Base-by-base conservation (phyloP, 1,284 basidiomycete species). In the Microstroma glucosiphilum region DNA sequence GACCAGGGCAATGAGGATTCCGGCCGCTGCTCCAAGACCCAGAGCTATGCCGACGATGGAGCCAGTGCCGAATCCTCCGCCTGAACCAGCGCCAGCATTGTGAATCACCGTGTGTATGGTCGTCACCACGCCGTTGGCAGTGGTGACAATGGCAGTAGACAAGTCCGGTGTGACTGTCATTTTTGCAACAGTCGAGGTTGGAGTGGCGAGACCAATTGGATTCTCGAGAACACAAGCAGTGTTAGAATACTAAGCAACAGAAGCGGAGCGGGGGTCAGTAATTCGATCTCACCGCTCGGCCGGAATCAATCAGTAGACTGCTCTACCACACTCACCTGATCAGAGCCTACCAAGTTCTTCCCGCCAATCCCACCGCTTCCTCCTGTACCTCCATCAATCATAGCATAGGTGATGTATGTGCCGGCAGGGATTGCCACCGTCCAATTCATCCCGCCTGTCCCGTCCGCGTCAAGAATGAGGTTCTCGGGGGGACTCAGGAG, bases 81-180 rank as follows among this genome's bases (percentile, higher is more conserved):
- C 59, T 13, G 41, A 46, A 19, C 67, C 67, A 41, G 66, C 62
- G 26, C 59, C 62, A 49, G 69, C 64, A 17, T 68, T 70, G 60
- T 70, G 62, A 19, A 70, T 56, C 7, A 69, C 63, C 9, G 66
- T 66, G 21, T 67, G 62, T 6, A 69, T 68, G 51, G 60, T 62
- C 0, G 70, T 64, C 13, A 64, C 55, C 40, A 62, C 65, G n/a
- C 61, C 61, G 41, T 66, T 59, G 25, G 40, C 59, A 2, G 70
- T 74, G 12, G 69, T 69, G 9, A 69, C 60, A 17, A 72, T 48
- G 9, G 63, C 62, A 15, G 64, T 63, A 25, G 66, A 68, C 21
- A 62, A 67, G 56, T 72, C 70, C 7, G 72, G 69, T 17, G 51
- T 54, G 21, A 54, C 25, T 49, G 60, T 61, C 23, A 21, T 26